Percentiles rank a stretch among this genome's conserved stretches.
These are phyloP conservation scores for Micromonas pusilla DNA, from an alignment of 139 green algal genomes.

Conservation along the genomic window DNA sequence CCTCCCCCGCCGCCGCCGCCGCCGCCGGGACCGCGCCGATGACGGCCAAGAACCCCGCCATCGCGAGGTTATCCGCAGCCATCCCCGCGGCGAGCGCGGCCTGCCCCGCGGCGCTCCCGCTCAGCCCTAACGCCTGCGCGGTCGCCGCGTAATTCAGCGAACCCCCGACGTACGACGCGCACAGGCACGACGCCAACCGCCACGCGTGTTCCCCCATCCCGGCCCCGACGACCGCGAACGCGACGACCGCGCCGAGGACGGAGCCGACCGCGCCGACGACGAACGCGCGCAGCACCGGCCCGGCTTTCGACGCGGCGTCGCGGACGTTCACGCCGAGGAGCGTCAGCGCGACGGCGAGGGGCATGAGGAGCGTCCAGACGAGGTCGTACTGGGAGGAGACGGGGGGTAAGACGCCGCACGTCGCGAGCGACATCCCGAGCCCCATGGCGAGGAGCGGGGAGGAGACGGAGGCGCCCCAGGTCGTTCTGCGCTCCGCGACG, in stretches of 20 bases:
- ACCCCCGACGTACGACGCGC: slow-evolving; percentile 42
- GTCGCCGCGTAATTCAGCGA: slow-evolving; percentile 41
- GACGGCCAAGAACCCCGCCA: slow-evolving; percentile 30
- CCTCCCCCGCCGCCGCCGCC: background rate
- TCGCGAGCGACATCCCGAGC: background rate
- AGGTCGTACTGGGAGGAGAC: background rate
- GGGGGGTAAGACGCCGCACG: background rate
- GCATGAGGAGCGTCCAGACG: slow-evolving; percentile 9
- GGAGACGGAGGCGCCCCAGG: background rate
- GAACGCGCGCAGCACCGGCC: slow-evolving; percentile 40
- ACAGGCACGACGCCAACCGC: slow-evolving; percentile 27
- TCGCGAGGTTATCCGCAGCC: slow-evolving; percentile 38
- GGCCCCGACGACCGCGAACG: slow-evolving; percentile 29
- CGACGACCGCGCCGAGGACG: slow-evolving; percentile 46
- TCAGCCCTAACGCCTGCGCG: slow-evolving; percentile 20
- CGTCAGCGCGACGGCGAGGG: slow-evolving; percentile 2
- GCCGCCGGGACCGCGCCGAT: slow-evolving; percentile 14
- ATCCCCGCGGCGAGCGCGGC: slow-evolving; percentile 14
- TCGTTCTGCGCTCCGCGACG: background rate
- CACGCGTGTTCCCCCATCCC: slow-evolving; percentile 1
- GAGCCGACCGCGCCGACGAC: slow-evolving; percentile 42
- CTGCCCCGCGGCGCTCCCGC: background rate
- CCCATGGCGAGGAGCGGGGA: background rate
- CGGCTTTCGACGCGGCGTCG: background rate
- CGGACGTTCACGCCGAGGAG: background rate